Percentiles rank a stretch among this genome's conserved stretches.
These are phyloP conservation scores for Neophaeococcomyces mojaviensis DNA, from an alignment of 2,329 filamentous ascomycete species.

Conservation along the genomic window DNA sequence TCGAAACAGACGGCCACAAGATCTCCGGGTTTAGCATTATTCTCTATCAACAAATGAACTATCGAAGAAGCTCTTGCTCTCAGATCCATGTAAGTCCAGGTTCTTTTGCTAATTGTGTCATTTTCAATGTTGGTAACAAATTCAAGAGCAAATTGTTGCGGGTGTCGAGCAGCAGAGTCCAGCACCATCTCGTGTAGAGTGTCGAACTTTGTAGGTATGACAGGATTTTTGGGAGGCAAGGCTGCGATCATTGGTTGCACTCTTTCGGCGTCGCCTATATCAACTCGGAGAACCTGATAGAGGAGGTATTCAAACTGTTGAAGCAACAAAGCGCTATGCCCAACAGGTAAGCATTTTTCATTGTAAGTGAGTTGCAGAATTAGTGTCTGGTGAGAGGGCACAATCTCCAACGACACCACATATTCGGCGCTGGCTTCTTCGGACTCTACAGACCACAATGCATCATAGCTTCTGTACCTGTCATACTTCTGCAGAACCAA, in stretches of 20 bases:
- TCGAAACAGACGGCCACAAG: constrained; percentile 74
- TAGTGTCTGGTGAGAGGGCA: constrained; percentile 37
- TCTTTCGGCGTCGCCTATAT: constrained; percentile 21
- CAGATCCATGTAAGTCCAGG: constrained; percentile 70
- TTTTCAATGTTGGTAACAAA: constrained; percentile 57
- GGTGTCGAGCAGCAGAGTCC: constrained; percentile 46
- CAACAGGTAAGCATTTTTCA: constrained; percentile 54
- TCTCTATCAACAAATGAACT: constrained; percentile 53
- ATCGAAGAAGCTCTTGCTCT: constrained; percentile 64
- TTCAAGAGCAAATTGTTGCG: constrained; percentile 62
- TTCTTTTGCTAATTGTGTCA: constrained; percentile 38
- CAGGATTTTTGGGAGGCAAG: constrained; percentile 51
- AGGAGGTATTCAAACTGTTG: constrained; percentile 64
- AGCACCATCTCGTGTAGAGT: constrained; percentile 77
- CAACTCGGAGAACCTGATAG: constrained; percentile 47
- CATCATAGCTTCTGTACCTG: constrained; percentile 14
- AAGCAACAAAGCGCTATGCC: constrained; percentile 62
- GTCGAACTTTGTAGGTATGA: constrained; percentile 50
- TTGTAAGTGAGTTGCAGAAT: constrained; percentile 60
- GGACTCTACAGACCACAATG: constrained; percentile 53
- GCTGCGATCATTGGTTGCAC: constrained; percentile 27
- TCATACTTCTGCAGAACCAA: constrained; percentile 68
- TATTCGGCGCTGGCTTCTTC: constrained; percentile 59
- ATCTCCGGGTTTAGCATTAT: constrained; percentile 46
- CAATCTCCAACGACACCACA: constrained; percentile 68